A percentile compares a stretch with the other conserved stretches of the same genome.
Evolutionary conservation across 768 basidiomycete genomes (phyloP).

Genomic region (Cystofilobasidium capitatum): DNA sequence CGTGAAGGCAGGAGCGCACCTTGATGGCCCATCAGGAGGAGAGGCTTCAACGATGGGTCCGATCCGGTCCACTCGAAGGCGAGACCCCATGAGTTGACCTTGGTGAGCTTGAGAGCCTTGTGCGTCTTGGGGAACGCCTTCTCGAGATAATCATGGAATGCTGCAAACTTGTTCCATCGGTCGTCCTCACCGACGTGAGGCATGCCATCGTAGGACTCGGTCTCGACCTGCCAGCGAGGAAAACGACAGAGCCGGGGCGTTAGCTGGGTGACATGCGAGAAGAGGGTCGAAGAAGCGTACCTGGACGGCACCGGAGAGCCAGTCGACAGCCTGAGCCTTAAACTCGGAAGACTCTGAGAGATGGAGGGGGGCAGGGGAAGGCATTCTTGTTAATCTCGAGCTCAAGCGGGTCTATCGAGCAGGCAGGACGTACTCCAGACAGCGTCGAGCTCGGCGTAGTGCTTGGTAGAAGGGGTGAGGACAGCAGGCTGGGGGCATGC

Average conservation of each 20-base stretch:
- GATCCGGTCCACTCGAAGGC: slow-evolving; percentile 63
- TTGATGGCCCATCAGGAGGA: slow-evolving; percentile 44
- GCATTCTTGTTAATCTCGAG: too few relatives aligned
- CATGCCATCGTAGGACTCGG: slow-evolving; percentile 7
- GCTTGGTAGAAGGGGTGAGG: not conserved
- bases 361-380: too few relatives aligned
- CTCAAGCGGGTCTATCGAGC: too few relatives aligned
- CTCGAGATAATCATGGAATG: slow-evolving; percentile 50
- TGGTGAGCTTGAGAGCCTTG: slow-evolving; percentile 50
- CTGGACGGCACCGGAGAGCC: slow-evolving; percentile 47
- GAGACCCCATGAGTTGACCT: slow-evolving; percentile 65
- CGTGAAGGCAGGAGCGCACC: too few relatives aligned
- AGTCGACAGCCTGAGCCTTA: slow-evolving; percentile 43
- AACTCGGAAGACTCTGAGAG: too few relatives aligned
- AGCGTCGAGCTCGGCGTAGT: not conserved
- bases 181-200: slow-evolving; percentile 3
- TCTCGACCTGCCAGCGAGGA: too few relatives aligned
- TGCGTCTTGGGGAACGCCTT: slow-evolving; percentile 58
- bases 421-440: slow-evolving; percentile 29
- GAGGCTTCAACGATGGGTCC: slow-evolving; percentile 54
- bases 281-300: too few relatives aligned
- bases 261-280: too few relatives aligned
- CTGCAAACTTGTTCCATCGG: slow-evolving; percentile 48
- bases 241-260: too few relatives aligned
- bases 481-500: slow-evolving; percentile 2